phyloP scores from a whole-genome alignment of 805 yeast species.

The Pichia occidentalis region DNA sequence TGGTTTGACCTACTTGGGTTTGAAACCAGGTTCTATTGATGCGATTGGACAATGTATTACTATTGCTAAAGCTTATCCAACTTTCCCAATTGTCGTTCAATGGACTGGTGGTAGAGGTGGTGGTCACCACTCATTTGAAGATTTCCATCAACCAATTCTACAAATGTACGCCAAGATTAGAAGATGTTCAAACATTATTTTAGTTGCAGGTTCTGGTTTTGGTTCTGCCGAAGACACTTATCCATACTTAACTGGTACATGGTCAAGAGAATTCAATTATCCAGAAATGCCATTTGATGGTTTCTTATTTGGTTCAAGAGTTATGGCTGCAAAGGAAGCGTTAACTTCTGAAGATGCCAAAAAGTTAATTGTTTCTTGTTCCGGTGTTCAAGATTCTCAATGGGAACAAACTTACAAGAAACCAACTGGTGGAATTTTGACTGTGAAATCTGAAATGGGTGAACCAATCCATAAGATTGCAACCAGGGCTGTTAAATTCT shows the following conservation, averaged over 20 bases:
- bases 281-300: slow-evolving; percentile 99
- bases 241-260: slow-evolving; percentile 94
- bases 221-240: slow-evolving; percentile 96
- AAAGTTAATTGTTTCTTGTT: slow-evolving; percentile 78
- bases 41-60: slow-evolving; percentile 79
- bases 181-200: slow-evolving; percentile 79
- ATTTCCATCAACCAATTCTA: slow-evolving; percentile 94
- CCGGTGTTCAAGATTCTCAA: slow-evolving; percentile 81
- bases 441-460: slow-evolving; percentile 98
- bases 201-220: slow-evolving; percentile 97
- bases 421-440: slow-evolving; percentile 94
- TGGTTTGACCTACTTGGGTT: slow-evolving; percentile 88
- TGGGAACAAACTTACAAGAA: slow-evolving; percentile 95
- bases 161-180: slow-evolving; percentile 95
- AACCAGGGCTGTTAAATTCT: slow-evolving; percentile 92
- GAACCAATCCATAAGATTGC: slow-evolving; percentile 99
- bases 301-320: slow-evolving; percentile 90
- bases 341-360: slow-evolving; percentile 91
- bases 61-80: slow-evolving; percentile 93
- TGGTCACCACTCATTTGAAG: slow-evolving; percentile 99
- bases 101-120: slow-evolving; percentile 99
- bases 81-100: slow-evolving; percentile 93
- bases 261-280: slow-evolving; percentile 82
- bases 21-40: slow-evolving; percentile 97
- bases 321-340: slow-evolving; percentile 96